Conservation (phyloP, 495 filamentous ascomycete genomes). For the Neurospora cerealis region DNA sequence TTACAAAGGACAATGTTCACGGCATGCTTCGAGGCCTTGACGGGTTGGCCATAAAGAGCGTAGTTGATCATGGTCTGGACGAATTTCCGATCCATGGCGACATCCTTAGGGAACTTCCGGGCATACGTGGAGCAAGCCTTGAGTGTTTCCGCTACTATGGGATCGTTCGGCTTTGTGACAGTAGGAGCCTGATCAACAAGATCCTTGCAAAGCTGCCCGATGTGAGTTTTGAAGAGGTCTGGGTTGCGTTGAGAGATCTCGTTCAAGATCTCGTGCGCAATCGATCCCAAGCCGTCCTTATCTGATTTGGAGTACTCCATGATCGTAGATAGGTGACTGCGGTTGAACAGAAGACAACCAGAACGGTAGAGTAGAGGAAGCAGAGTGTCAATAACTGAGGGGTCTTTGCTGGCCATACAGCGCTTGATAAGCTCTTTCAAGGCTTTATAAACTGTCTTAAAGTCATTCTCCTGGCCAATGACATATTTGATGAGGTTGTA, state of each 20-base stretch:
- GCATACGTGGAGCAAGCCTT: constrained; percentile 90
- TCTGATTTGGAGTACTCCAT: constrained; percentile 78
- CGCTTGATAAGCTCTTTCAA: constrained; percentile 84
- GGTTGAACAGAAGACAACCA: constrained; percentile 80
- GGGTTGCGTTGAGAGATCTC: constrained; percentile 86
- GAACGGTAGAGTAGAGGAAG: constrained; percentile 76
- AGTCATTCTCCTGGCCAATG: constrained; percentile 80
- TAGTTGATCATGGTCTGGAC: constrained; percentile 68
- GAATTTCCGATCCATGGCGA: constrained; percentile 80
- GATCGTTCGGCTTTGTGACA: constrained; percentile 50
- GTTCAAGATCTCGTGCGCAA: constrained; percentile 84
- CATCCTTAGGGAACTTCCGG: constrained; percentile 69
- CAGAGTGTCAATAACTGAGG: constrained; percentile 63
- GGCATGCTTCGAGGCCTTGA: constrained; percentile 83
- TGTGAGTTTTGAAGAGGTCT: constrained; percentile 80
- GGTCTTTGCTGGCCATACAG: constrained; percentile 44
- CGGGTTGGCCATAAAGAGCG: constrained; percentile 69
- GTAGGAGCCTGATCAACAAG: constrained; percentile 73
- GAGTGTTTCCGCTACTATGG: constrained; percentile 70
- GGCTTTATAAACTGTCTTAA: constrained; percentile 77
- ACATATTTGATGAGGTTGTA: constrained; percentile 84
- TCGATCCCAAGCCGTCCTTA: constrained; percentile 60
- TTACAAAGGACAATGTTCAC: constrained; percentile 79
- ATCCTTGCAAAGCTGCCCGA: constrained; percentile 82
- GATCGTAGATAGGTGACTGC: constrained; percentile 82